Conservation (phyloP, 768 basidiomycete species). For the Mycena vulgaris region DNA sequence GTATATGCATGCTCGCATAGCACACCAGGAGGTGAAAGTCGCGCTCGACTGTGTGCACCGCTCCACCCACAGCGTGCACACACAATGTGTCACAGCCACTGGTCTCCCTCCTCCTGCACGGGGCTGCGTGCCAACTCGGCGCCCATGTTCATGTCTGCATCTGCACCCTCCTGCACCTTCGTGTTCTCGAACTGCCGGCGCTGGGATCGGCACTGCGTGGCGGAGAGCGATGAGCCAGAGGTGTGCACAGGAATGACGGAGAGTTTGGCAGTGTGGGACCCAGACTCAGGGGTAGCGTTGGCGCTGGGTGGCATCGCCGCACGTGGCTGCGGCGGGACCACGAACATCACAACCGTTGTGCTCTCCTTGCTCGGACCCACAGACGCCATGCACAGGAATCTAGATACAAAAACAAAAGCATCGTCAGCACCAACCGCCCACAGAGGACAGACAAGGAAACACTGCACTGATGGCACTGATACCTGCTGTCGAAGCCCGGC, state of each 20-base stretch:
- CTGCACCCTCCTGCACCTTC: slow-evolving; percentile 75
- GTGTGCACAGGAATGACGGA: slow-evolving; percentile 49
- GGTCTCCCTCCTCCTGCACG: slow-evolving; percentile 73
- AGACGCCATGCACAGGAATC: slow-evolving; percentile 86
- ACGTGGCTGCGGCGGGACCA: slow-evolving; percentile 45
- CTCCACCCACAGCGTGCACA: too few species aligned
- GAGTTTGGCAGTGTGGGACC: too few species aligned
- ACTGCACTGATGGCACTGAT: slow-evolving; percentile 86
- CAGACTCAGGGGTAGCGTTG: too few species aligned
- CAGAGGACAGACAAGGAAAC: background rate
- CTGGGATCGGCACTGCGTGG: background rate
- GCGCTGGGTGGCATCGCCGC: slow-evolving; percentile 41
- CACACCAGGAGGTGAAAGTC: too few species aligned
- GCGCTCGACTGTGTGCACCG: too few species aligned
- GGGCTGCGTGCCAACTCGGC: slow-evolving; percentile 15
- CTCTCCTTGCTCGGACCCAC: slow-evolving; percentile 41
- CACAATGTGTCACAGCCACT: slow-evolving; percentile 83
- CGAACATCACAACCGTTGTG: slow-evolving; percentile 33
- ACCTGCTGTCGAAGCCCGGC: slow-evolving; percentile 83
- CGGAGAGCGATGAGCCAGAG: slow-evolving; percentile 10
- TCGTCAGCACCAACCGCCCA: too few species aligned
- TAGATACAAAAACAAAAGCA: too few species aligned
- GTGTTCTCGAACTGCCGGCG: slow-evolving; percentile 50
- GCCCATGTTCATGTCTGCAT: slow-evolving; percentile 65
- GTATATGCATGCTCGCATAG: too few species aligned